A percentile compares a stretch with the other conserved stretches of the same genome.
Conservation (phyloP, 2,329 filamentous ascomycete genomes). For the Diplodia sapinea region DNA sequence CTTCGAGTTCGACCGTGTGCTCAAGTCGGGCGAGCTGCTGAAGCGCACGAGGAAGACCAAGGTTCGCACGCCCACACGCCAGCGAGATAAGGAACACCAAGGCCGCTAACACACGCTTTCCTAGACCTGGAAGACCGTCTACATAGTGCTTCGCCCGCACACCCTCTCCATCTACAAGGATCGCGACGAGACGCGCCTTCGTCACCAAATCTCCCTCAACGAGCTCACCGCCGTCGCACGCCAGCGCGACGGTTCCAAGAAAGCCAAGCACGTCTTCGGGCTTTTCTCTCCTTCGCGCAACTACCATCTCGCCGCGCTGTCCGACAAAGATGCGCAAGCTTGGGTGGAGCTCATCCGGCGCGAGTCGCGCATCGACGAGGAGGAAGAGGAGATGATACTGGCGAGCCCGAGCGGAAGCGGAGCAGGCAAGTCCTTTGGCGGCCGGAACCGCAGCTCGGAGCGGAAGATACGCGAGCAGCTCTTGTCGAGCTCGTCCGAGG, state of each 20-base stretch:
- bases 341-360: constrained; percentile 85
- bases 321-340: constrained; percentile 75
- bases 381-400: constrained; percentile 82
- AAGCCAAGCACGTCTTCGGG: constrained; percentile 85
- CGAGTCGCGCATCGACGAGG: constrained; percentile 83
- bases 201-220: constrained; percentile 83
- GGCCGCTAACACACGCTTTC: constrained; percentile 34
- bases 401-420: constrained; percentile 67
- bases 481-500: constrained; percentile 55
- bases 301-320: constrained; percentile 83
- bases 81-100: constrained; percentile 1
- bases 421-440: constrained; percentile 35
- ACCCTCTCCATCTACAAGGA: constrained; percentile 92
- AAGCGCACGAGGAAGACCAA: constrained; percentile 95
- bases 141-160: constrained; percentile 88
- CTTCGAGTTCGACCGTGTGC: constrained; percentile 92
- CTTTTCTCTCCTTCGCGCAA: constrained; percentile 91
- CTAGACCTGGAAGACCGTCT: constrained; percentile 88
- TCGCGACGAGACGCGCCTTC: constrained; percentile 84
- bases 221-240: constrained; percentile 91
- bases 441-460: constrained; percentile 14
- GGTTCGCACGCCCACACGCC: constrained; percentile 55
- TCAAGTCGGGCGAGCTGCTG: constrained; percentile 85
- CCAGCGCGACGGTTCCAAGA: constrained; percentile 87
- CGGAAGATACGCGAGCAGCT: constrained; percentile 35